Evolutionary conservation across 2,329 filamentous ascomycete species (phyloP), one percentile per base, ranked within the genome.

Genomic region (Stemphylium beticola): DNA sequence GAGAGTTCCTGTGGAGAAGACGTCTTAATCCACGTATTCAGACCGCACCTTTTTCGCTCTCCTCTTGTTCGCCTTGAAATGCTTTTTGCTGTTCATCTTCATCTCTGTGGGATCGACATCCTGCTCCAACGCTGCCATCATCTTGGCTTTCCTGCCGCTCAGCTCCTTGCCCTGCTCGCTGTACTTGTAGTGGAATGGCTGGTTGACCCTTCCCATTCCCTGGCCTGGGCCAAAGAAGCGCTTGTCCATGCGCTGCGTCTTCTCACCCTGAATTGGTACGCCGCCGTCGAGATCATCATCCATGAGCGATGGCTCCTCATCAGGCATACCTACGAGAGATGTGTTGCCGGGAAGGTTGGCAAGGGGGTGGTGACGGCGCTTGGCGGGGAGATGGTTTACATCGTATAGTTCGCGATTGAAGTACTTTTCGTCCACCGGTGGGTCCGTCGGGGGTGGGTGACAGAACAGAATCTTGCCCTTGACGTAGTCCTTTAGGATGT

Each of bases 401-500:
- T 96, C 89, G 76, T 98, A 98, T 4, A 98, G 86, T 55, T 96
- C 93, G 44, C 82, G 81, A 78, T 99, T 99, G 82, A 98, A 99
- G 49, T 88, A 85, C 43, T 79, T 78, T 0, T 86, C 80, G 64
- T 97, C 90, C 34, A 89, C 85, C 2, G 79, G 76, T 6, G 81
- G 78, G 26, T 87, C 83, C 4, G 79, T 79, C 0, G 93, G 93
- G 0, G 95, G 95, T 4, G 95, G 93, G 67, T 93, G 88, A 64
- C 92, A 95, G 79, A 89, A 98, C 5, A 98, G 84, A 0, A 99
- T 84, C 78, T 97, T 98, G 59, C 95, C 95, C 73, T 89, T 96
- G 65, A 99, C 95, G 70, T 98, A 99, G 78, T 99, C 95, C 75
- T 99, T 99, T 22, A 99, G 84, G 14, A 99, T 83, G 65, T 91